phyloP scores from a whole-genome alignment of 2,329 filamentous ascomycete genomes.

The Microdochium paspali region DNA sequence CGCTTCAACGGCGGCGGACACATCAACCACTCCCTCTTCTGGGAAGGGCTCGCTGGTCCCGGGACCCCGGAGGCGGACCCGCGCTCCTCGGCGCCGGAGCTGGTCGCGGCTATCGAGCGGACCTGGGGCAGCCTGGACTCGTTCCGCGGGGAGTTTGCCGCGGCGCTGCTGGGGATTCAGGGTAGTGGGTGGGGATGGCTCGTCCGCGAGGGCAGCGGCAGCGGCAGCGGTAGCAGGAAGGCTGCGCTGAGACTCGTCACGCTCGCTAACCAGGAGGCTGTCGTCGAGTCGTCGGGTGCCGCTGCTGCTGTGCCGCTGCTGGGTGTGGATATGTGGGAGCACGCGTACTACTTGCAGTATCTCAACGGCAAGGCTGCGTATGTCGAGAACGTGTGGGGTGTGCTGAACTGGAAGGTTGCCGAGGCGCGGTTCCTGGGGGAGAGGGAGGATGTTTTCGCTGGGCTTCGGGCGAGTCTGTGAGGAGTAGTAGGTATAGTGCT shows the following conservation, averaged over 20 bases:
- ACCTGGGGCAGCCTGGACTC: constrained; percentile 52
- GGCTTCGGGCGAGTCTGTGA: constrained; percentile 17
- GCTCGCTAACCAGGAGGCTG: constrained; percentile 80
- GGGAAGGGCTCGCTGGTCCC: constrained; percentile 67
- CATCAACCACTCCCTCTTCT: constrained; percentile 90
- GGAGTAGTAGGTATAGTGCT: too few species aligned
- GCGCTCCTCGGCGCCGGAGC: constrained; percentile 26
- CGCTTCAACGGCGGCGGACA: constrained; percentile 89
- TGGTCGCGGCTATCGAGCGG: constrained; percentile 36
- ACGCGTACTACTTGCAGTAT: constrained; percentile 84
- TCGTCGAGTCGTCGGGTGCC: constrained; percentile 46
- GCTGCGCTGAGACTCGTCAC: constrained; percentile 56
- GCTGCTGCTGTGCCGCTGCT: constrained; percentile 60
- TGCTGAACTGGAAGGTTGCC: constrained; percentile 68
- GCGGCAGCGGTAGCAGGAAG: constrained; percentile 20
- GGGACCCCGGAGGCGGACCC: constrained; percentile 46
- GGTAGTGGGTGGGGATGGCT: constrained; percentile 89
- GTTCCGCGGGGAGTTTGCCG: constrained; percentile 58
- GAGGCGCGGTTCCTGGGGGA: constrained; percentile 46
- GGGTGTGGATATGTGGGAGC: constrained; percentile 88
- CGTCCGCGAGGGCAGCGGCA: constrained; percentile 51
- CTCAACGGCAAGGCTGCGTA: constrained; percentile 68
- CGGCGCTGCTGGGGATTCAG: constrained; percentile 61
- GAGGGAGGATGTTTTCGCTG: constrained; percentile 18
- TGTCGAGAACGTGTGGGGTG: constrained; percentile 66